Evolutionary conservation across 225 moss, liverwort and hornwort species (phyloP), one percentile per base, ranked within the genome.

Genomic region (Antitrichia curtipendula): DNA sequence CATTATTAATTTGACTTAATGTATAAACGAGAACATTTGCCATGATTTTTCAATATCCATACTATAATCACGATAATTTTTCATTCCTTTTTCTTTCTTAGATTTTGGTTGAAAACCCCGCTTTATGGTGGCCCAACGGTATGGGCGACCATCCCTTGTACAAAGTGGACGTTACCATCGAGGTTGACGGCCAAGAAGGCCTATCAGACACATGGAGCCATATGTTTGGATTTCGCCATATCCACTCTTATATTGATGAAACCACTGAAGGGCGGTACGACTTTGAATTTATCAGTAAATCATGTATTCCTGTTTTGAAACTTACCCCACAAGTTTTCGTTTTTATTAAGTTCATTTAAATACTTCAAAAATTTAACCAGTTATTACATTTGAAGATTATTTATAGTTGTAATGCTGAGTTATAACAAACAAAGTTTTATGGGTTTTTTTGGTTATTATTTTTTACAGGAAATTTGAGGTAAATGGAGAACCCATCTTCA

Each of bases 41-140:
- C 9, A 36, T n/a, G 11, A 40, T 71, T 70, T 59, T n/a, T n/a
- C 8, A 49, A 28, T 21, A n/a, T 2, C 5, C 5, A 52, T 25
- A 38, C 9, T 29, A 49, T 50, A 2, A 75, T 36, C 2, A 8
- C 38, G 31, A 8, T 58, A 9, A 40, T 7, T 36, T 17, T 61
- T 22, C 1, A 10, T 43, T 20, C 1, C 34, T 56, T 72, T 73
- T 25, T n/a, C 1, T 18, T 9, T 80, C 1, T 24, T 45, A 95
- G 93, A 92, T 96, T 28, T 78, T 84, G 41, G 88, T 98, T 63
- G 49, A 88, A 12, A 88, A 94, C 43, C 96, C 96, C 3, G 81
- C 90, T 5, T 88, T 98, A 22, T 96, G 98, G 98, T 98, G 98
- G 98, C 98, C 98, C 8, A 98, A 98, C 90, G 96, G 96, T 50